A percentile compares a stretch with the other conserved stretches of the same genome.
Conservation (phyloP, 352 stramenopile genomes). For the Globisporangium nunn region DNA sequence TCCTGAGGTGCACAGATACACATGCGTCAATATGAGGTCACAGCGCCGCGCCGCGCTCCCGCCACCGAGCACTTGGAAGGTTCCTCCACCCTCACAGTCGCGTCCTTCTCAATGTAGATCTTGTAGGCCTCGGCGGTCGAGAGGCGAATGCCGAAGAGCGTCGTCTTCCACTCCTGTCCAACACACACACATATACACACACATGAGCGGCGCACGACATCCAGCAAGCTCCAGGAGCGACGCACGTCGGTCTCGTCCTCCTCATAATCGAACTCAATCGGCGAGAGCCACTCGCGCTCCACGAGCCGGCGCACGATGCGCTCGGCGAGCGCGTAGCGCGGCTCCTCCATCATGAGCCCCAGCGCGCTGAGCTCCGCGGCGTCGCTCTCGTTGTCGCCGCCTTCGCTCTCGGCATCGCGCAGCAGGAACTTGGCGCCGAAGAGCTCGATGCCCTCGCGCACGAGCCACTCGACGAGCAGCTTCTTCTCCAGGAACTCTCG, state of each 20-base stretch:
- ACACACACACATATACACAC: not conserved
- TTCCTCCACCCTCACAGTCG: slow-evolving; percentile 26
- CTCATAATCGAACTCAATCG: slow-evolving; percentile 43
- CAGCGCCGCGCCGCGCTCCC: not conserved
- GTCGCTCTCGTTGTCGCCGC: slow-evolving; percentile 11
- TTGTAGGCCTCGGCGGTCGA: slow-evolving; percentile 65
- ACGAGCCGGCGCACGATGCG: slow-evolving; percentile 49
- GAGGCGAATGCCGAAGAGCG: slow-evolving; percentile 53
- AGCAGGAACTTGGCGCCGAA: slow-evolving; percentile 32
- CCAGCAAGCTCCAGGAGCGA: not conserved
- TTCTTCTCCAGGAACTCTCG: slow-evolving; percentile 66
- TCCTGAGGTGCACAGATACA: not conserved
- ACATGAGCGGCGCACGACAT: not conserved
- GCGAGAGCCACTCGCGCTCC: slow-evolving; percentile 49
- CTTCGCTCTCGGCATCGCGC: slow-evolving; percentile 3
- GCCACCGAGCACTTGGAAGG: not conserved
- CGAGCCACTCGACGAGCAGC: slow-evolving; percentile 63
- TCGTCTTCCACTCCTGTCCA: slow-evolving; percentile 32
- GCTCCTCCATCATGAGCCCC: slow-evolving; percentile 17
- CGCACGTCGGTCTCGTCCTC: slow-evolving; percentile 36
- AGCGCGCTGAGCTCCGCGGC: slow-evolving; percentile 9
- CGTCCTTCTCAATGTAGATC: slow-evolving; percentile 83
- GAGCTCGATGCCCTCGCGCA: slow-evolving; percentile 58
- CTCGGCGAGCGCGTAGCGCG: slow-evolving; percentile 28
- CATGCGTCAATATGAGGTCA: not conserved